These are phyloP conservation scores for Puccinia horiana DNA, from an alignment of 1,284 basidiomycete species.

Conservation along the genomic window DNA sequence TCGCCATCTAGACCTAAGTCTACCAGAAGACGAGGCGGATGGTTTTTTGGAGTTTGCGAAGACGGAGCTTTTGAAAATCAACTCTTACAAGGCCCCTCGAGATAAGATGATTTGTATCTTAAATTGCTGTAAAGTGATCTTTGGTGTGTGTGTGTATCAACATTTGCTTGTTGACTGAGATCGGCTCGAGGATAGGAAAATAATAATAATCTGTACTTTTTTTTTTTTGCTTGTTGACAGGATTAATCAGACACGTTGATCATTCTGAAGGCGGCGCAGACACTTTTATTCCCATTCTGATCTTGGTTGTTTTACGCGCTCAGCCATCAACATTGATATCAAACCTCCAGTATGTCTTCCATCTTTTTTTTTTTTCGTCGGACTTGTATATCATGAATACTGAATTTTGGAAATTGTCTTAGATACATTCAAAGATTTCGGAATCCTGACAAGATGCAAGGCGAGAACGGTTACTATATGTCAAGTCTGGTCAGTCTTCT, in stretches of 20 bases:
- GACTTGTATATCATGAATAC: background rate
- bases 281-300: conserved; percentile 89
- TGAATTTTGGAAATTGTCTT: background rate
- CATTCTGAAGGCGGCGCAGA: conserved; percentile 65
- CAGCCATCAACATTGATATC: conserved; percentile 91
- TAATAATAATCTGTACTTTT: conserved; percentile 69
- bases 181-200: conserved; percentile 23
- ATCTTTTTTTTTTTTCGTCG: background rate
- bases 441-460: conserved; percentile 81
- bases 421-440: conserved; percentile 96
- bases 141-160: conserved; percentile 67
- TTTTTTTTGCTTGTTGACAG: conserved; percentile 67
- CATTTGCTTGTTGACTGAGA: background rate
- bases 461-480: conserved; percentile 95
- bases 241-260: conserved; percentile 37
- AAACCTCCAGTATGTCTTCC: conserved; percentile 78
- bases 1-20: conserved; percentile 76
- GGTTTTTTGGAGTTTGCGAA: conserved; percentile 93
- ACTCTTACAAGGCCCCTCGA: conserved; percentile 96
- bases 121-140: conserved; percentile 99
- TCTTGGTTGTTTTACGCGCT: conserved; percentile 88
- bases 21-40: conserved; percentile 64
- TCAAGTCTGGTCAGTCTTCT: conserved; percentile 74
- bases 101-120: conserved; percentile 98
- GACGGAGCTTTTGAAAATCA: conserved; percentile 94